Conservation (phyloP, 495 filamentous ascomycete genomes). For the Penicillium manginii region DNA sequence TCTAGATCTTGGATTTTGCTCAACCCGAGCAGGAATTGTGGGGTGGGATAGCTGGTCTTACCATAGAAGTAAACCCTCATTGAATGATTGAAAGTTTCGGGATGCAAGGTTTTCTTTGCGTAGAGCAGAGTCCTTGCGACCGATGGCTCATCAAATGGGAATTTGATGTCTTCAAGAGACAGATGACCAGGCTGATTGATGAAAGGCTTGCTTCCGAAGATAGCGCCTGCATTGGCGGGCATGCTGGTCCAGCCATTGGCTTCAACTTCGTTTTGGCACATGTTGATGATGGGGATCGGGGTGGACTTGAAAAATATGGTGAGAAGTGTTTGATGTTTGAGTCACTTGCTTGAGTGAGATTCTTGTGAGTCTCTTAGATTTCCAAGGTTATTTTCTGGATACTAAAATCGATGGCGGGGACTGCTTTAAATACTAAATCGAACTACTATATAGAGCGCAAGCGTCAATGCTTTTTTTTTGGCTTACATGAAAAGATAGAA, state of each 20-base stretch:
- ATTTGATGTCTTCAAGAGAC: conserved; percentile 23
- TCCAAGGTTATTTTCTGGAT: too few relatives aligned
- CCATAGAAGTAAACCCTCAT: conserved; percentile 78
- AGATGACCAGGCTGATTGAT: conserved; percentile 21
- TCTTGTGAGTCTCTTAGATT: too few relatives aligned
- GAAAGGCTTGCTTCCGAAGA: conserved; percentile 28
- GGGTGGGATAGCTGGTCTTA: conserved; percentile 9
- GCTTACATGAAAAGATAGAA: too few relatives aligned
- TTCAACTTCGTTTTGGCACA: conserved; percentile 30
- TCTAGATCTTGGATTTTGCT: too few relatives aligned
- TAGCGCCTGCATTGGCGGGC: conserved; percentile 31
- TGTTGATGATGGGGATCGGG: conserved; percentile 3
- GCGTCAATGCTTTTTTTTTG: too few relatives aligned
- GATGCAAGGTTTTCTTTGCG: conserved; percentile 25
- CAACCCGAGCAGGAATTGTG: too few relatives aligned
- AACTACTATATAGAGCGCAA: too few relatives aligned
- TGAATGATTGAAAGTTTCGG: conserved; percentile 68
- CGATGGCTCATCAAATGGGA: conserved; percentile 26
- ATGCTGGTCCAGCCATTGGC: conserved; percentile 34
- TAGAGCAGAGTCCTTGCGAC: conserved; percentile 28
- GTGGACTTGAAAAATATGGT: too few relatives aligned
- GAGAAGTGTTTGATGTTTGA: too few relatives aligned
- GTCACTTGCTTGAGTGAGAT: too few relatives aligned
- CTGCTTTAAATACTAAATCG: too few relatives aligned
- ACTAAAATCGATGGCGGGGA: too few relatives aligned